phyloP scores from a whole-genome alignment of 2,329 filamentous ascomycete genomes.

The Colletotrichum sp. region DNA sequence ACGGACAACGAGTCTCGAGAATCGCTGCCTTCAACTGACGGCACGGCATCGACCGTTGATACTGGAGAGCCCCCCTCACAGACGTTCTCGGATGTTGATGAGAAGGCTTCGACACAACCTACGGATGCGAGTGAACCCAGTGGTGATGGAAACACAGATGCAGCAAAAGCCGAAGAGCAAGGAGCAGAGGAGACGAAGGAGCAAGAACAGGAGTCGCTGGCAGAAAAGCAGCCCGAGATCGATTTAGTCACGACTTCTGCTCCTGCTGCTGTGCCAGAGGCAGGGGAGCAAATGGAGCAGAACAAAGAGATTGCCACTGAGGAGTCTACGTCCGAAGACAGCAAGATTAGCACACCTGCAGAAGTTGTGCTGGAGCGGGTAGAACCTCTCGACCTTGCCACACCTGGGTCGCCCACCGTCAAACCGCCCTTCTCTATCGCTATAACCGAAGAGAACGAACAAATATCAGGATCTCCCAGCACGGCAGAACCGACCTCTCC shows the following conservation, averaged over 20 bases:
- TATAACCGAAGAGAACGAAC: conserved; percentile 6
- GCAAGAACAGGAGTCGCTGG: neutral
- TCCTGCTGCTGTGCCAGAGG: neutral
- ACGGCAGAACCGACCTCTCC: neutral
- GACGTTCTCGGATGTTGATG: conserved; percentile 50
- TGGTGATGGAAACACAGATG: conserved; percentile 34
- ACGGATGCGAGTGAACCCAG: conserved; percentile 41
- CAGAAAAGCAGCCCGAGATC: neutral
- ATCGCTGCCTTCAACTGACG: conserved; percentile 73
- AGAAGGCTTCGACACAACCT: conserved; percentile 47
- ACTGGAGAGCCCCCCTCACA: conserved; percentile 52
- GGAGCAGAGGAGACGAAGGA: neutral
- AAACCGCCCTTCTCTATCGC: conserved; percentile 20
- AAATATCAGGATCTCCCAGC: neutral
- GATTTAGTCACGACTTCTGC: neutral
- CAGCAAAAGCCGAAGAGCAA: conserved; percentile 24
- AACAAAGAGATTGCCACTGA: conserved; percentile 6
- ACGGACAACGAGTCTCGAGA: conserved; percentile 86
- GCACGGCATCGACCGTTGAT: conserved; percentile 60
- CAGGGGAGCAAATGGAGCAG: neutral
- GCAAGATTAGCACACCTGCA: conserved; percentile 31
- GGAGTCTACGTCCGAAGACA: conserved; percentile 31
- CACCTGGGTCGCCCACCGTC: conserved; percentile 35
- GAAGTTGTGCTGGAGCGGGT: conserved; percentile 49
- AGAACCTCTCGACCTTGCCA: conserved; percentile 56